These are phyloP conservation scores for Arthrobotrys sphaeroides DNA, from an alignment of 2,329 filamentous ascomycete genomes.

Conservation along the genomic window DNA sequence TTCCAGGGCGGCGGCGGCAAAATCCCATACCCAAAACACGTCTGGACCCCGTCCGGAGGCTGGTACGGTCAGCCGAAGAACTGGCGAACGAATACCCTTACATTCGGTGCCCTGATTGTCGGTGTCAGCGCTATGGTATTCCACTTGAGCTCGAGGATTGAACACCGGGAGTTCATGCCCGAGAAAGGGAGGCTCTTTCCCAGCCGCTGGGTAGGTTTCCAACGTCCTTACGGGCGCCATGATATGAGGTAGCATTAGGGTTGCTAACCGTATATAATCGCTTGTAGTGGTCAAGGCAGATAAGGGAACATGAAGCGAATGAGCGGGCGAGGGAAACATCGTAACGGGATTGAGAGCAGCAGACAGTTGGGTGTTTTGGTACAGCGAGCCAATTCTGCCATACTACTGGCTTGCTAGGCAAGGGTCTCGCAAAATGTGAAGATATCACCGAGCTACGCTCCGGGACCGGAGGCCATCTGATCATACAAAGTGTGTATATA, in stretches of 20 bases:
- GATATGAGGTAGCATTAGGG: background rate
- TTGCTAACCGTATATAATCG: background rate
- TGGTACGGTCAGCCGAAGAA: conserved; percentile 96
- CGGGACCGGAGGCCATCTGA: background rate
- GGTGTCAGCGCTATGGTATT: conserved; percentile 75
- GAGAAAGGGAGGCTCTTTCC: conserved; percentile 81
- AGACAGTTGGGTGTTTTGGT: background rate
- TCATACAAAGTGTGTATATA: conserved; percentile 22
- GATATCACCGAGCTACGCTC: background rate
- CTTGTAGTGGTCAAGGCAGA: conserved; percentile 28
- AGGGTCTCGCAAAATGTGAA: background rate
- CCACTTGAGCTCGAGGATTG: conserved; percentile 77
- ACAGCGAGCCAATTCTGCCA: background rate
- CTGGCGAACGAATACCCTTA: conserved; percentile 90
- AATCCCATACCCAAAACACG: conserved; percentile 91
- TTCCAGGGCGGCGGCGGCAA: conserved; percentile 77
- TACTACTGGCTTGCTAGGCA: too few relatives aligned
- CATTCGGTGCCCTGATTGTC: conserved; percentile 74
- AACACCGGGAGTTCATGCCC: conserved; percentile 78
- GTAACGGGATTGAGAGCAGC: background rate
- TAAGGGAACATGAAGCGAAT: conserved; percentile 59
- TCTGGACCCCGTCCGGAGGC: conserved; percentile 97
- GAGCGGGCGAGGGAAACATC: conserved; percentile 26
- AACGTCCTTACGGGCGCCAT: background rate
- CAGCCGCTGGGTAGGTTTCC: conserved; percentile 76